These are phyloP conservation scores for Saccharomycopsis guyanensis DNA, from an alignment of 805 yeast species.

Conservation along the genomic window DNA sequence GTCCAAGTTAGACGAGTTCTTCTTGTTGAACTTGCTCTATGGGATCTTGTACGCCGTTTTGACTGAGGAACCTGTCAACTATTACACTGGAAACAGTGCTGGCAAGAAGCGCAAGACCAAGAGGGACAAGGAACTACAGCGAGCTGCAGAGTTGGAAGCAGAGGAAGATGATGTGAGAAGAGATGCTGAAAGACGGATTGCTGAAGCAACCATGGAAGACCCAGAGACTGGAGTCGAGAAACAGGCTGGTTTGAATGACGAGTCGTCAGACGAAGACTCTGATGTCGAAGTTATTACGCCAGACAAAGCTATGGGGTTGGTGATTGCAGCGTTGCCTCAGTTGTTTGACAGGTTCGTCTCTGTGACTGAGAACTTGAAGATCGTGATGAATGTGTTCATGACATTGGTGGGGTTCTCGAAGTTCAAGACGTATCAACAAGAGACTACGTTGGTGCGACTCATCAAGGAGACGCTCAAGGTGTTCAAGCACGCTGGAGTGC, in stretches of 20 bases:
- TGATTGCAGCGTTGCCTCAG: constrained; percentile 17
- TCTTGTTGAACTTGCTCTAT: constrained; percentile 31
- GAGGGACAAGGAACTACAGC: constrained; percentile 11
- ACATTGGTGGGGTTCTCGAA: constrained; percentile 13
- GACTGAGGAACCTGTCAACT: constrained; percentile 22
- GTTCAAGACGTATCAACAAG: constrained; percentile 12
- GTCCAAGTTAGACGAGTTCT: constrained; percentile 23
- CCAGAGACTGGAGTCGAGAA: constrained; percentile 3
- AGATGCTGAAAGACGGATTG: constrained; percentile 27
- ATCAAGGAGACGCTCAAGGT: constrained; percentile 23
- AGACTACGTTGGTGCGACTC: constrained; percentile 21
- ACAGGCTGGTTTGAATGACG: background rate
- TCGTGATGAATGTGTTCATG: constrained; percentile 15
- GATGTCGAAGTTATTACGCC: constrained; percentile 9
- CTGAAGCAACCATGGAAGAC: constrained; percentile 3
- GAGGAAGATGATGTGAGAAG: constrained; percentile 44
- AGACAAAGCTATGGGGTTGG: constrained; percentile 14
- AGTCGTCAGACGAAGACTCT: constrained; percentile 20
- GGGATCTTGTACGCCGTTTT: constrained; percentile 29
- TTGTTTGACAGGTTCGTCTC: constrained; percentile 12
- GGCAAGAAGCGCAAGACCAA: constrained; percentile 8
- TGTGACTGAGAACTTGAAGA: constrained; percentile 12
- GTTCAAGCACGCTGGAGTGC: constrained; percentile 21
- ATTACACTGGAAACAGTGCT: background rate
- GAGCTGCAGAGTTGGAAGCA: constrained; percentile 38